phyloP scores from a whole-genome alignment of 768 basidiomycete genomes.

The Boletus reticuloceps region DNA sequence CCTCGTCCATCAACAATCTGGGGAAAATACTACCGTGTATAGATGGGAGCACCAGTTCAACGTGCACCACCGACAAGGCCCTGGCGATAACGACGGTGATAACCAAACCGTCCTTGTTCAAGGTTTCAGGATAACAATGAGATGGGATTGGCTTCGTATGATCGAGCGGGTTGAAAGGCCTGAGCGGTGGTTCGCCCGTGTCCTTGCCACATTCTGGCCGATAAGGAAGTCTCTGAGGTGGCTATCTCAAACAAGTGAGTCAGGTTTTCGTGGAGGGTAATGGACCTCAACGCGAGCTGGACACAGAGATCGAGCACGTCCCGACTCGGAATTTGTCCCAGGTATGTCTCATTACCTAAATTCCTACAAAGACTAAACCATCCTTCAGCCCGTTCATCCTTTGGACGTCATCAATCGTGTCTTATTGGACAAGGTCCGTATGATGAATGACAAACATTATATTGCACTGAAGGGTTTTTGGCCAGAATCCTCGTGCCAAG shows the following conservation, averaged over 20 bases:
- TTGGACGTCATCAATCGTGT: neutral
- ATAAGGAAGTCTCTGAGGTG: neutral
- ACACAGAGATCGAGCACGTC: neutral
- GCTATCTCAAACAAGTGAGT: neutral
- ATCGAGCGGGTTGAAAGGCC: neutral
- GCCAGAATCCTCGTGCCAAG: neutral
- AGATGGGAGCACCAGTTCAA: neutral
- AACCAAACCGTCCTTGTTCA: neutral
- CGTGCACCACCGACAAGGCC: neutral
- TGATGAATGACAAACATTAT: neutral
- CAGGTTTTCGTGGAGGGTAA: neutral
- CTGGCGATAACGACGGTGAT: neutral
- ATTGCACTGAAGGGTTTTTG: neutral
- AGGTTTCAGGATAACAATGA: neutral
- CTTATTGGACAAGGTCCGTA: neutral
- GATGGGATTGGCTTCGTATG: neutral
- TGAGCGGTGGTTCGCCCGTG: neutral
- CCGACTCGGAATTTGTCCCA: neutral
- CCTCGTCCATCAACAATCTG: neutral
- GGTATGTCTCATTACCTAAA: neutral
- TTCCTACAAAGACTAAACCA: neutral
- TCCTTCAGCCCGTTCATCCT: neutral
- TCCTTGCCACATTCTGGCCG: neutral
- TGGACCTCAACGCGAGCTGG: neutral
- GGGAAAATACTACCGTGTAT: neutral